Evolutionary conservation across 2,329 filamentous ascomycete species (phyloP).

Genomic region (Aspergillus spinulosporus): DNA sequence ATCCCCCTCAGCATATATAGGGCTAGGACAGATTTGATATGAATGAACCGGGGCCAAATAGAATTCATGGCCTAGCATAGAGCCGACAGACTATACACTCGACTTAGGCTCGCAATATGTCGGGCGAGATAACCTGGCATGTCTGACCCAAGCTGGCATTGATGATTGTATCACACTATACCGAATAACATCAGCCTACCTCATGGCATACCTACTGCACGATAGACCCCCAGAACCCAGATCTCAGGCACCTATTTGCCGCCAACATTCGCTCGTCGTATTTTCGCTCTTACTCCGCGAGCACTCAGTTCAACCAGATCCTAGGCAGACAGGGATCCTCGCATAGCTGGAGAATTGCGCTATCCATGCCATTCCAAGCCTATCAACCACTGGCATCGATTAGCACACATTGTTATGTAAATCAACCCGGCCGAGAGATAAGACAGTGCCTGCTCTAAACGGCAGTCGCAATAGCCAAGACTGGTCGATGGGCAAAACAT

Average conservation of each 20-base stretch:
- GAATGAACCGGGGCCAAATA: too few relatives aligned
- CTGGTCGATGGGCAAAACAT: not conserved
- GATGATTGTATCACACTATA: too few relatives aligned
- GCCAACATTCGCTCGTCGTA: not conserved
- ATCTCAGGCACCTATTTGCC: not conserved
- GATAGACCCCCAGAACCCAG: not conserved
- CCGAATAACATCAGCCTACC: too few relatives aligned
- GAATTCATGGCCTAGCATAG: too few relatives aligned
- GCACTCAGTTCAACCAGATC: not conserved
- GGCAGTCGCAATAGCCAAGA: not conserved
- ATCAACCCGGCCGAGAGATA: not conserved
- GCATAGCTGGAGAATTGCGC: too few relatives aligned
- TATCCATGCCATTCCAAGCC: not conserved
- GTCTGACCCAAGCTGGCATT: too few relatives aligned
- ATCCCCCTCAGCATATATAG: too few relatives aligned
- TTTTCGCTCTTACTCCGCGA: not conserved
- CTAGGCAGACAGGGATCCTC: too few relatives aligned
- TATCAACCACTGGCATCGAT: not conserved
- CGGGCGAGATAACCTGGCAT: too few relatives aligned
- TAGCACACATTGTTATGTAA: constrained; percentile 4
- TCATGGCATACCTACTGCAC: not conserved
- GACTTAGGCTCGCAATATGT: too few relatives aligned
- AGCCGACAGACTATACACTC: too few relatives aligned
- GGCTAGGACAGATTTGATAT: too few relatives aligned
- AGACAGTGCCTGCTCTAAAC: not conserved